These are phyloP conservation scores for Pelargonium australe DNA, from an alignment of 441 rosid genomes.

Conservation along the genomic window DNA sequence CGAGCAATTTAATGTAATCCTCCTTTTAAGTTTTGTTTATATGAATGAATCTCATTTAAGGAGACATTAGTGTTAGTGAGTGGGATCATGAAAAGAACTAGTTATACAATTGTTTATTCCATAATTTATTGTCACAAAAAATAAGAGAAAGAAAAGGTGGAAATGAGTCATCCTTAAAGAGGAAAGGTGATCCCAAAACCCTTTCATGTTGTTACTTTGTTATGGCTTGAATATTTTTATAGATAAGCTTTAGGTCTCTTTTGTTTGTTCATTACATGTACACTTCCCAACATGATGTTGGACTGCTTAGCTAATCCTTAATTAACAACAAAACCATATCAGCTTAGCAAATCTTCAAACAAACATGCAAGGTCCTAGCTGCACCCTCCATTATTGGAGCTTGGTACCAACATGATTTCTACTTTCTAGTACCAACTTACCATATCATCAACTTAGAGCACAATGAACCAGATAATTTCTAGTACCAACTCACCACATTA, in stretches of 20 bases:
- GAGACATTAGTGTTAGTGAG: too few relatives aligned
- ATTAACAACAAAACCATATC: not conserved
- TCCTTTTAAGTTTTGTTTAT: too few relatives aligned
- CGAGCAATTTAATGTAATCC: too few relatives aligned
- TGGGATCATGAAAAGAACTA: too few relatives aligned
- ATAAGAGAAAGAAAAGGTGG: not conserved
- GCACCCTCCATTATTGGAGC: not conserved
- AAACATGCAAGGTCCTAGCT: not conserved
- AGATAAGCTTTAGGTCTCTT: slow-evolving; percentile 20
- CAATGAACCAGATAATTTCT: too few relatives aligned
- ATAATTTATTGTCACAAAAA: not conserved
- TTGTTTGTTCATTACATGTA: slow-evolving; percentile 4
- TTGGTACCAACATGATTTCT: too few relatives aligned
- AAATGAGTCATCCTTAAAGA: slow-evolving; percentile 1
- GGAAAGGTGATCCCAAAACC: slow-evolving; percentile 5
- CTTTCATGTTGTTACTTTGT: slow-evolving; percentile 4
- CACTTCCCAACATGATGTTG: slow-evolving; percentile 14
- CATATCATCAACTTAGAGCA: too few relatives aligned
- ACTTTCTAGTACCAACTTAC: too few relatives aligned
- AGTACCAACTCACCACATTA: too few relatives aligned
- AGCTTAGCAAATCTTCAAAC: slow-evolving; percentile 10
- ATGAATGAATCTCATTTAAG: too few relatives aligned
- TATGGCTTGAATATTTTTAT: not conserved
- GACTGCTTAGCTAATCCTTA: not conserved
- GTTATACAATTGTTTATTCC: too few relatives aligned